Evolutionary conservation across 257 asterid species (phyloP), one percentile per base, ranked within the genome.

Genomic region (Solanum infundibuliforme): DNA sequence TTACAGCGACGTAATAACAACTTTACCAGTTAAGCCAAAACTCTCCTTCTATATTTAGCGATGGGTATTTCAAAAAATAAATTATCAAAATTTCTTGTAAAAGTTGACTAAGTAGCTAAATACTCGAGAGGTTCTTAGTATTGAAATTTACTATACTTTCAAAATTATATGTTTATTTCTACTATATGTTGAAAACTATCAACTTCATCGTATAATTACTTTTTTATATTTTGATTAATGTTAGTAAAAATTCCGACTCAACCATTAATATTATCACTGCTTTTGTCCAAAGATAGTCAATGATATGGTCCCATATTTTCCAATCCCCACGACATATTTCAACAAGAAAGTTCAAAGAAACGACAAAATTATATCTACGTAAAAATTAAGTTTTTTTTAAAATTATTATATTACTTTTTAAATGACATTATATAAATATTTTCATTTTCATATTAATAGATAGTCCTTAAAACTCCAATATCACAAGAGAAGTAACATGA

Each of bases 201-300:
- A 29, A 0, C 11, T 69, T 27, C 3, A 3, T 69, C 6, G 1
- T 31, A 7, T 14, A 3, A 32, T 32, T 8, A 72, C 0, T 1
- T 20, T 18, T 34, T 72, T 72, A 32, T 73, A 34, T 20, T 73
- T 34, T 73, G 0, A 32, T 2, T 8, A 9, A 21, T 0, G 0
- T 3, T 18, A 7, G 0, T 18, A 0, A 52, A 52, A 52, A 16
- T 16, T 16, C 0, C 0, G 0, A 18, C 23, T 52, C n/a, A 0
- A 52, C 0, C 68, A 21, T 0, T 21, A 58, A 3, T 68, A 68
- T 13, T 69, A 12, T 4, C 38, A 34, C 25, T 73, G 18, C 8
- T 1, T 36, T 21, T 36, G 20, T 21, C 20, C 52, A 36, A 10
- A 74, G 83, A 10, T 0, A 74, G 83, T 38, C 29, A 75, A 75